Evolutionary conservation across 1,139 yeast genomes (phyloP), one percentile per base, ranked within the genome.

Genomic region (Yamadazyma spencermartinsiae): DNA sequence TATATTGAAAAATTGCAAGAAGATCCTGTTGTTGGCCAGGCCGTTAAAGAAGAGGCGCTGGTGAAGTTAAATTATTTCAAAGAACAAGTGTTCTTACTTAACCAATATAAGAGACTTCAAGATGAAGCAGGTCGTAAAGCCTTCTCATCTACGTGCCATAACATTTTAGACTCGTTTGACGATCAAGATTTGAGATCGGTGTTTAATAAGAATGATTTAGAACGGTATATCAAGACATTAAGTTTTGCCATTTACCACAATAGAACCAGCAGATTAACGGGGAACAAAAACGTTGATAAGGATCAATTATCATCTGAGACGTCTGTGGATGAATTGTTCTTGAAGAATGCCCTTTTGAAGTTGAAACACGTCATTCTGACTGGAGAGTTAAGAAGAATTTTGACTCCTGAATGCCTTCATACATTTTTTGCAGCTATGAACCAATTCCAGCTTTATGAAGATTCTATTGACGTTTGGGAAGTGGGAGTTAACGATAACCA

Each of bases 401-500:
- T 67, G 31, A 45, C 50, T 25, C 46, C 50, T 15, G 48, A 48
- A 13, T 48, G 54, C 14, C 44, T 64, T 31, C 51, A 49, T 38
- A 48, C 44, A 27, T 55, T 58, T 34, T 54, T 61, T 45, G 61
- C 51, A 45, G 60, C 67, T 40, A 63, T 66, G 70, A 55, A 50
- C 26, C 75, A 69, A 48, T 68, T 58, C 48, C 59, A 56, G 39
- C 55, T 64, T 39, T 52, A 60, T 39, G 50, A 60, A 8, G 74
- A 70, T 45, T 56, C 66, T 51, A 53, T 70, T 33, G 60, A 57
- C 40, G 53, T 65, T 39, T 72, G 77, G 77, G 77, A 72, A 51
- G 49, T 51, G 18, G 76, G 76, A 5, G 70, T 71, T 34, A 64
- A 61, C 44, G 63, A 63, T 44, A 49, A 49, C 2, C 54, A 56